Base-by-base conservation (phyloP, 306 rosid species). In the Oxytropis ochrocephala region DNA sequence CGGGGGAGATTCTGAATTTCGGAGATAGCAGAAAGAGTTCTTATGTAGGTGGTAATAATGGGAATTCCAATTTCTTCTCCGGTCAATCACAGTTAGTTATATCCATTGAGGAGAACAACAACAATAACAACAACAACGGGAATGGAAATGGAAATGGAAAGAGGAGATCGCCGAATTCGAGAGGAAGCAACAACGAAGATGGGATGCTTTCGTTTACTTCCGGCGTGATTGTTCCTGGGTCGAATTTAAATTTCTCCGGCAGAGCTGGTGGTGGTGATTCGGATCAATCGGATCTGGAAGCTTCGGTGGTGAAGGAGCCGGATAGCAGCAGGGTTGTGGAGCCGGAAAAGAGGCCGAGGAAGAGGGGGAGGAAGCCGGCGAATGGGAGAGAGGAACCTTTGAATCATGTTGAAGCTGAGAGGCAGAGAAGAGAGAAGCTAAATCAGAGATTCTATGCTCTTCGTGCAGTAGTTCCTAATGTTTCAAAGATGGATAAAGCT, bases 401-500 rank as follows among this genome's bases (percentile, higher is more conserved):
- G 74, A 91, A 94, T 46, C 99, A 94, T 2, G 99, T 94, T 3
- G 99, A 94, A 42, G 99, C 97, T 0, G 99, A 94, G 81, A 77
- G 97, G 29, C 97, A 94, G 61, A 71, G 99, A 53, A 81, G 99
- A 54, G 97, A 94, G 86, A 94, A 94, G 83, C 89, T 89, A 12
- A 94, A 94, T 65, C 99, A 94, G 69, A 84, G 92, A 30, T 94
- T 94, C 83, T 94, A 94, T 8, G 88, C 99, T 1, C 97, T 94
- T 35, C 84, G 99, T 14, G 99, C 97, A 0, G 99, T 94, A 29
- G 99, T 94, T 21, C 99, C 96, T 0, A 94, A 91, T 36, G 99
- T 94, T 10, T 91, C 99, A 0, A 94, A 94, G 74, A 94, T 94
- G 99, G 99, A 94, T 81, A 94, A 94, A 73, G 99, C 99, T 0